Evolutionary conservation across 2,329 filamentous ascomycete genomes (phyloP), one percentile per base, ranked within the genome.

Genomic region (Tympanopsis confertula): DNA sequence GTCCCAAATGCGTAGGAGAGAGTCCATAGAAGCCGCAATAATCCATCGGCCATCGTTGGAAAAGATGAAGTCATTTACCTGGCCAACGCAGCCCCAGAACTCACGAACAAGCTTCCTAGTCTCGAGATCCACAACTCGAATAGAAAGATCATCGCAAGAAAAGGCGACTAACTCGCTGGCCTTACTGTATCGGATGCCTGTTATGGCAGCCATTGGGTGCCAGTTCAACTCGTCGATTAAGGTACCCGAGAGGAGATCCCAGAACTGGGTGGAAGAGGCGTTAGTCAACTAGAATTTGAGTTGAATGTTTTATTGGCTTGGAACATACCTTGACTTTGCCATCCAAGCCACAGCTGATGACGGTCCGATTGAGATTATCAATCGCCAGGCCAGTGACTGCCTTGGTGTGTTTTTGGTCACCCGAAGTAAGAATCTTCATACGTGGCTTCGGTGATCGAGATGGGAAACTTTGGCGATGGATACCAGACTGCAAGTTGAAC

Each of bases 41-140:
- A 98, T 78, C 91, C 91, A 98, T 40, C 87, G 77, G 5, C 89
- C 89, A 55, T 96, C 88, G 46, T 79, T 85, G 3, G 89, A 96
- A 61, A 98, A 96, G 50, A 77, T 81, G 42, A 88, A 79, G 57
- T 91, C 85, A 50, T 82, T 86, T 47, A 91, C 80, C 39, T 70
- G 65, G 13, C 74, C 78, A 22, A 74, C 66, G 40, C 82, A 86
- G 1, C 85, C 86, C 81, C 86, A 91, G 40, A 98, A 79, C 56
- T 96, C 89, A 69, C 91, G 79, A 45, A 98, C 87, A 0, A 89
- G 81, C 55, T 83, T 87, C 56, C 82, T 85, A 0, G 89, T 96
- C 50, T 88, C 84, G 41, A 93, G 78, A 50, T 98, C 91, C 12
- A 98, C 75, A 1, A 98, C 74, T 24, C 89, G 79, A 38, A 98